Conservation (phyloP, 495 filamentous ascomycete genomes). For the Penicillium alfredii region DNA sequence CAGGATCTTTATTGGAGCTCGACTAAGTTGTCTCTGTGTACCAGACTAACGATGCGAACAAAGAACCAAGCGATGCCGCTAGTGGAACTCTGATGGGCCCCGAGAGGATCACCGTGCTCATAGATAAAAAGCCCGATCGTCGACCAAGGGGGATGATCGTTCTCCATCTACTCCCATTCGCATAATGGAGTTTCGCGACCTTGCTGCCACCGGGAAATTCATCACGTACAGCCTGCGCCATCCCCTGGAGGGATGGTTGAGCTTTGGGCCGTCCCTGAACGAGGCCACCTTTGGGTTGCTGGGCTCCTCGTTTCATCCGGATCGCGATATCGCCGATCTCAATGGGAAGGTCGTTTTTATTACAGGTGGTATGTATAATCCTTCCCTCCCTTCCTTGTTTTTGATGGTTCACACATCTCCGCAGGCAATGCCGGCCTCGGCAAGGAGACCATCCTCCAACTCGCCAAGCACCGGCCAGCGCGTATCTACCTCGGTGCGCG, state of each 20-base stretch:
- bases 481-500: conserved; percentile 62
- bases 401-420: too few relatives aligned
- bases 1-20: too few relatives aligned
- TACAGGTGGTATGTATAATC: conserved; percentile 53
- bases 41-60: too few relatives aligned
- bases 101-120: too few relatives aligned
- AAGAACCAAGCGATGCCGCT: too few relatives aligned
- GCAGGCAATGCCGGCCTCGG: conserved; percentile 63
- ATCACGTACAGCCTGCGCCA: conserved; percentile 23
- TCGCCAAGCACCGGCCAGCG: conserved; percentile 54
- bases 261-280: conserved; percentile 35
- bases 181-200: conserved; percentile 19
- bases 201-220: conserved; percentile 12
- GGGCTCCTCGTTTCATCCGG: conserved; percentile 43
- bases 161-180: too few relatives aligned
- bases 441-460: conserved; percentile 54
- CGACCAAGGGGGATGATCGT: too few relatives aligned
- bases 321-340: conserved; percentile 52
- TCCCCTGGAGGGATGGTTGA: conserved; percentile 29
- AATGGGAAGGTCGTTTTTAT: conserved; percentile 54
- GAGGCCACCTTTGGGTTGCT: conserved; percentile 35
- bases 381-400: conserved; percentile 1
- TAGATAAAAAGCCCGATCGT: too few relatives aligned
- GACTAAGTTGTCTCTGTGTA: too few relatives aligned
- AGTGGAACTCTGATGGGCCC: too few relatives aligned